These are phyloP conservation scores for Pleurotus giganteus DNA, from an alignment of 768 basidiomycete genomes.

Conservation along the genomic window DNA sequence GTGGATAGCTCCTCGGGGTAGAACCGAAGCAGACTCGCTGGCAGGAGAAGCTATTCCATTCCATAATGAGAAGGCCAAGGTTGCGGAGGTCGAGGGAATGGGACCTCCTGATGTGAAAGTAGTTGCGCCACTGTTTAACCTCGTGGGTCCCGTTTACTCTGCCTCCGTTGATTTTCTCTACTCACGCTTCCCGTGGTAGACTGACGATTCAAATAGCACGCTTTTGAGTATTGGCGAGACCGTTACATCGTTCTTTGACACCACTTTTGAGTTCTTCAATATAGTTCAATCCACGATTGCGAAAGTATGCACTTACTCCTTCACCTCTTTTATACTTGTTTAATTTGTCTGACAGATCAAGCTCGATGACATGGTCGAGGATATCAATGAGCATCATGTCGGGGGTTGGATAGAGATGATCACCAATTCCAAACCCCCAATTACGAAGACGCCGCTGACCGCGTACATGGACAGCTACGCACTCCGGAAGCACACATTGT, in stretches of 20 bases:
- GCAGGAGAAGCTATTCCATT: constrained; percentile 70
- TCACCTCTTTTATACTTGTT: not conserved
- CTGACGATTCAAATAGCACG: constrained; percentile 75
- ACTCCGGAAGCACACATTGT: constrained; percentile 67
- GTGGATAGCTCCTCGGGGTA: constrained; percentile 69
- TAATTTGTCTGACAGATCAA: constrained; percentile 39
- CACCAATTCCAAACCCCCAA: constrained; percentile 62
- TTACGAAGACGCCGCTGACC: constrained; percentile 67
- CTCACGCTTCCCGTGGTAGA: constrained; percentile 33
- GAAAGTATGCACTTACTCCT: constrained; percentile 46
- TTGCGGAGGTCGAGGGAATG: constrained; percentile 62
- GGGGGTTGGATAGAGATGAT: constrained; percentile 84
- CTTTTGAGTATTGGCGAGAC: constrained; percentile 63
- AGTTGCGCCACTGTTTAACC: constrained; percentile 78
- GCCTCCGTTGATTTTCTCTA: not conserved
- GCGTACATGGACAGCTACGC: constrained; percentile 79
- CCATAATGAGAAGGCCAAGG: constrained; percentile 71
- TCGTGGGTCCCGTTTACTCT: constrained; percentile 41
- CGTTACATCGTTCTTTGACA: constrained; percentile 71
- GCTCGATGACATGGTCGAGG: constrained; percentile 69
- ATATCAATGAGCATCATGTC: constrained; percentile 84
- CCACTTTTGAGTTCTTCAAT: constrained; percentile 79
- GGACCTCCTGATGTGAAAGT: constrained; percentile 53
- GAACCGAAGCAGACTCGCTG: constrained; percentile 56
- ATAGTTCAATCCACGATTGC: constrained; percentile 63